Evolutionary conservation across 148 eudicot species (phyloP).

Genomic region (Rheum nobile): DNA sequence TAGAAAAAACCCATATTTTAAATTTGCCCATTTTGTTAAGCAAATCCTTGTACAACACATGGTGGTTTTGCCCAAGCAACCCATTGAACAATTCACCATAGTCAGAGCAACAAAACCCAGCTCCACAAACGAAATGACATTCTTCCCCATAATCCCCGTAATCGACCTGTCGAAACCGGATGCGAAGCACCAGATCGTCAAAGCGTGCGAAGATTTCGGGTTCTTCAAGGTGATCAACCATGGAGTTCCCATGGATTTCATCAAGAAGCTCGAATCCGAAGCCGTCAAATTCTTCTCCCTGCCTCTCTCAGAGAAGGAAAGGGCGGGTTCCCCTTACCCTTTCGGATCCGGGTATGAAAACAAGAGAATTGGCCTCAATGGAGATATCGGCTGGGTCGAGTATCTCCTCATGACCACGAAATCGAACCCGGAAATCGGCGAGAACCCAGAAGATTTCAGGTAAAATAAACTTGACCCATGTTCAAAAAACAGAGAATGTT

Average conservation of each 20-base stretch:
- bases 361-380: conserved; percentile 52
- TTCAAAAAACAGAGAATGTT: background rate
- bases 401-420: conserved; percentile 29
- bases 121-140: background rate
- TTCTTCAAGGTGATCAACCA: conserved; percentile 71
- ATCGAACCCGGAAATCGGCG: background rate
- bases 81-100: conserved; percentile 1
- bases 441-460: background rate
- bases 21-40: background rate
- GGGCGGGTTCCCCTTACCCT: conserved; percentile 14
- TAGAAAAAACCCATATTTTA: background rate
- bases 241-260: conserved; percentile 32
- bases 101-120: background rate
- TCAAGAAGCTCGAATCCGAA: conserved; percentile 32
- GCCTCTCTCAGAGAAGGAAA: conserved; percentile 29
- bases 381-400: conserved; percentile 84
- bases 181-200: conserved; percentile 34
- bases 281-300: conserved; percentile 45
- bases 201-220: conserved; percentile 59
- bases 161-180: conserved; percentile 30
- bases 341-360: conserved; percentile 56
- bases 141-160: conserved; percentile 23
- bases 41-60: background rate
- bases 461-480: background rate
- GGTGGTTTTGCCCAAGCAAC: background rate